phyloP scores from a whole-genome alignment of 306 rosid genomes.

The Cucurbita maxima region DNA sequence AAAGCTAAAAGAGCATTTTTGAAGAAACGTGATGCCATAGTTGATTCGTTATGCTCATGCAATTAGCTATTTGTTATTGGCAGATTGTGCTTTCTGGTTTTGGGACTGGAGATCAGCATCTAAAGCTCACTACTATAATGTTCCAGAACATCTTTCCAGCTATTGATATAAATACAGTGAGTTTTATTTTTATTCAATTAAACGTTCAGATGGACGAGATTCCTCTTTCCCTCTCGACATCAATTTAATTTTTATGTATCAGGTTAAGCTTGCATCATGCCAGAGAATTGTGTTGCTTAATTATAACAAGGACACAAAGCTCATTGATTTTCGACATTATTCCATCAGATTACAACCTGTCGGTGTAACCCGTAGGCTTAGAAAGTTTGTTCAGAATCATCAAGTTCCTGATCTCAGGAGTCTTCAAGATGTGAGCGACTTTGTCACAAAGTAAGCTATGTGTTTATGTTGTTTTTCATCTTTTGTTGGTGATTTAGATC shows the following conservation, averaged over 20 bases:
- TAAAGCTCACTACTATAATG: conserved; percentile 63
- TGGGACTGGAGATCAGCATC: conserved; percentile 57
- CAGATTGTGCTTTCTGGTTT: conserved; percentile 97
- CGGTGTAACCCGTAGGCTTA: conserved; percentile 81
- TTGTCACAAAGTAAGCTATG: conserved; percentile 72
- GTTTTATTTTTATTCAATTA: conserved; percentile 15
- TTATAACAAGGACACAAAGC: conserved; percentile 83
- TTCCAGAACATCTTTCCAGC: conserved; percentile 90
- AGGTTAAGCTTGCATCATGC: conserved; percentile 89
- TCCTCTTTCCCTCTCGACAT: neutral
- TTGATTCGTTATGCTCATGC: neutral
- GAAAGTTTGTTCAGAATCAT: conserved; percentile 85
- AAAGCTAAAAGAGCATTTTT: neutral
- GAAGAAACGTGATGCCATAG: neutral
- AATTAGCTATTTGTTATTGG: neutral
- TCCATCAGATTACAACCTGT: conserved; percentile 86
- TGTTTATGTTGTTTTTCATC: neutral
- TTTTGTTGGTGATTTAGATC: neutral
- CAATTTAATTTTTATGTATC: conserved; percentile 11
- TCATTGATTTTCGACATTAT: conserved; percentile 85
- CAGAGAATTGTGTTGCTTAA: conserved; percentile 89
- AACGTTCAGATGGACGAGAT: neutral
- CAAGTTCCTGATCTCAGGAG: conserved; percentile 77
- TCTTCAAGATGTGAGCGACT: conserved; percentile 95
- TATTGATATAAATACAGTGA: conserved; percentile 89